Evolutionary conservation across 768 basidiomycete genomes (phyloP), one percentile per base, ranked within the genome.

Genomic region (Hirschioporus abietinus): DNA sequence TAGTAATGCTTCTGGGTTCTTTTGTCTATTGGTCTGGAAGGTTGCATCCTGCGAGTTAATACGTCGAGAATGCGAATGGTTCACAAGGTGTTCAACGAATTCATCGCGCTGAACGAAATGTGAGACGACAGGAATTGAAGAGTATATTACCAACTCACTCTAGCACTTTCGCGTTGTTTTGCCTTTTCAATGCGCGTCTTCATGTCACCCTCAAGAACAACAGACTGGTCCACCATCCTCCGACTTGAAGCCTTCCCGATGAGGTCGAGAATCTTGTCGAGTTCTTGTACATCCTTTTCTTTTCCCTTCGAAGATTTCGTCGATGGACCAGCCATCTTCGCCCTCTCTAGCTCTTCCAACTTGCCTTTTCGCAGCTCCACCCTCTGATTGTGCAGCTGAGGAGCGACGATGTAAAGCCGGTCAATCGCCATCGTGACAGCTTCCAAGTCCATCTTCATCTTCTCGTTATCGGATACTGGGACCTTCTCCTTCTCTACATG

Each of bases 371-470:
- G 89, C 60, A 96, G 84, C 74, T 96, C 95, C n/a, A 92, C 94
- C 0, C 97, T 87, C 76, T 99, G 96, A 74, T 96, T 90, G 67
- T 90, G 86, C 58, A 98, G 77, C 74, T 96, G 95, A 0, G 96
- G 96, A 0, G 94, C 88, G 34, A 90, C 91, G 8, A 85, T 76
- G 75, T 97, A 93, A 12, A 98, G 79, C 42, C 95, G 82, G 74
- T 96, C 95, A 71, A 99, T 96, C 34, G 97, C 95, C 74, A 85
- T 84, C 0, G 92, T 86, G 60, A 99, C 88, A 12, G 84, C 82
- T 70, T 97, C 95, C 23, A 98, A 81, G 74, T 99, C 96, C 72
- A 91, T 77, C 63, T 86, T 78, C 86, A 89, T 91, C 80, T 96
- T 96, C 76, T 95, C 93, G 75, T 84, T 86, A 20, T 64, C 68